A percentile compares a stretch with the other conserved stretches of the same genome.
These are phyloP conservation scores for Chaetomiaceae sp. DNA, from an alignment of 2,329 filamentous ascomycete species.

Conservation along the genomic window DNA sequence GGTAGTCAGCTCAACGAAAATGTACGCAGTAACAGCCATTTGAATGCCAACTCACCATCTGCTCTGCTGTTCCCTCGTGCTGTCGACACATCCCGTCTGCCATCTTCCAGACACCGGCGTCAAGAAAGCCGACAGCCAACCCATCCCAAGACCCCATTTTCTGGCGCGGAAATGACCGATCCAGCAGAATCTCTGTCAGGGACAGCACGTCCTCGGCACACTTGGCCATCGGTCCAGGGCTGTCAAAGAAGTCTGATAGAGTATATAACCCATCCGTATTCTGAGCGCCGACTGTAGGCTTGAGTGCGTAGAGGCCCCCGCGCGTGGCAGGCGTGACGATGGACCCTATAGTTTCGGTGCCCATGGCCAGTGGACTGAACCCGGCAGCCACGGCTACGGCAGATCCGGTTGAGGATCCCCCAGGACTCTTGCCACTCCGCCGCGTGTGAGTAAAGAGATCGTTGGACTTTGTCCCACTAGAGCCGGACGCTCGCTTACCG, in stretches of 20 bases:
- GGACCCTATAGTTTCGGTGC: slow-evolving; percentile 1
- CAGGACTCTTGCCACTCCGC: background rate
- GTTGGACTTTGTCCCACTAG: background rate
- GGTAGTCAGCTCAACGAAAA: background rate
- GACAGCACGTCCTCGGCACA: background rate
- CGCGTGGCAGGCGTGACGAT: background rate
- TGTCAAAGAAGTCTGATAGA: background rate
- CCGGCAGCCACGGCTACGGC: slow-evolving; percentile 1
- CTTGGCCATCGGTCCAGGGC: background rate
- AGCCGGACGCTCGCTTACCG: background rate
- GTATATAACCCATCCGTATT: background rate
- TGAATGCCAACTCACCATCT: background rate
- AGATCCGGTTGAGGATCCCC: slow-evolving; percentile 1
- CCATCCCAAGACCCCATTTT: background rate
- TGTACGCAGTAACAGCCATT: background rate
- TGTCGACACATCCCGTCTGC: background rate
- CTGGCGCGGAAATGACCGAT: background rate
- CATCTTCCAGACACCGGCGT: background rate
- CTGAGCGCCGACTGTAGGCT: background rate
- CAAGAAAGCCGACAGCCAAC: background rate
- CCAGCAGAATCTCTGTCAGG: background rate
- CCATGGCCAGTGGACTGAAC: background rate
- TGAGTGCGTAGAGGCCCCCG: background rate
- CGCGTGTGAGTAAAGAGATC: too few species aligned
- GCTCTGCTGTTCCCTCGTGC: background rate